phyloP scores from a whole-genome alignment of 2,329 filamentous ascomycete species.

The Diaporthe sp. region DNA sequence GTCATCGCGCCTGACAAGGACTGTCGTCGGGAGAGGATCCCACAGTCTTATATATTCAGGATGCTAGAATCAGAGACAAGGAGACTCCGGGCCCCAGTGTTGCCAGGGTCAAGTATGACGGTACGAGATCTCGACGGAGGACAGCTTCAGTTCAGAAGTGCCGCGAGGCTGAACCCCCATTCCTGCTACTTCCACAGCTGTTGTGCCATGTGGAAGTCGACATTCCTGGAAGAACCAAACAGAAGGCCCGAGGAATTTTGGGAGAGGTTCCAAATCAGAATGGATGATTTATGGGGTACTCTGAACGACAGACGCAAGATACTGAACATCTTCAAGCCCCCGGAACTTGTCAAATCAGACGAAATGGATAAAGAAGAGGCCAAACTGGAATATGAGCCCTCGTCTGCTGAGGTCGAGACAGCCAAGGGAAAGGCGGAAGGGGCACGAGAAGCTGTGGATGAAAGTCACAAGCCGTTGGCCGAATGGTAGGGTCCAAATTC shows the following conservation, averaged over 20 bases:
- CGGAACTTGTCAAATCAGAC: not conserved
- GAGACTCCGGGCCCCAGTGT: not conserved
- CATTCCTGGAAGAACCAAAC: constrained; percentile 13
- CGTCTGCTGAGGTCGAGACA: too few relatives aligned
- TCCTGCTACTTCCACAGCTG: constrained; percentile 30
- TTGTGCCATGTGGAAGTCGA: constrained; percentile 32
- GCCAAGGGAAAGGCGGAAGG: too few relatives aligned
- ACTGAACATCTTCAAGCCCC: not conserved
- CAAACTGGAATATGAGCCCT: too few relatives aligned
- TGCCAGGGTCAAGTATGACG: not conserved
- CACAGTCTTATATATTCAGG: not conserved
- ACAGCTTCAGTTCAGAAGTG: not conserved
- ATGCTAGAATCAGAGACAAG: not conserved
- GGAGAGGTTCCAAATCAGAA: not conserved
- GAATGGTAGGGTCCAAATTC: too few relatives aligned
- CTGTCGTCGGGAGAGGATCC: not conserved
- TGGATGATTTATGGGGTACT: not conserved
- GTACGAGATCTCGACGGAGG: not conserved
- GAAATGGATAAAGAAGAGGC: not conserved
- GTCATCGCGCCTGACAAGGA: not conserved
- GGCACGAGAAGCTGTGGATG: too few relatives aligned
- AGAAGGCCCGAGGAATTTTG: not conserved
- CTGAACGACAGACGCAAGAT: not conserved
- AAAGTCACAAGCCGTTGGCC: too few relatives aligned
- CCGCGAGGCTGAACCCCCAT: not conserved